phyloP scores from a whole-genome alignment of 2,329 filamentous ascomycete species.

The Verticillium tricorpus region DNA sequence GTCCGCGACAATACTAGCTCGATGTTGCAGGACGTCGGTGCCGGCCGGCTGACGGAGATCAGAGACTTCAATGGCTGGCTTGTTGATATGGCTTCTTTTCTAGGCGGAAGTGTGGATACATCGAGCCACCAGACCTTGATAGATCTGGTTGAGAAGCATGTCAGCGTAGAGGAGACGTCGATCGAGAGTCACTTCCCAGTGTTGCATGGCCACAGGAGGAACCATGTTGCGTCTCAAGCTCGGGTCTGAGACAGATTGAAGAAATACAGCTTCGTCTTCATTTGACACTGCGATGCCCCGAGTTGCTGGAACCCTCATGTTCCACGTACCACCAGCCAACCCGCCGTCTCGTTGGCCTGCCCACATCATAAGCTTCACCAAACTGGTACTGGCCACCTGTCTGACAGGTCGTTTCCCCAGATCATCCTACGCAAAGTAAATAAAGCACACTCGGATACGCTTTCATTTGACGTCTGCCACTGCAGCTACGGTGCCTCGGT shows the following conservation, averaged over 20 bases:
- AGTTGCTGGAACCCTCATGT: no score
- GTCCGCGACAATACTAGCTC: constrained; percentile 53
- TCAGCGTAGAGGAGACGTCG: constrained; percentile 26
- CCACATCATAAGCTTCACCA: not conserved
- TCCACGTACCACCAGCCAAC: not conserved
- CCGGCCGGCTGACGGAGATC: constrained; percentile 50
- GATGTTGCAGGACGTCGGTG: constrained; percentile 56
- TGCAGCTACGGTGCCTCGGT: no score
- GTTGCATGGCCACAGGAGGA: not conserved
- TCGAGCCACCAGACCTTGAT: constrained; percentile 36
- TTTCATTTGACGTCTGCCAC: no score
- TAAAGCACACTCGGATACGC: no score
- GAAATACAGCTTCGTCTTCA: no score
- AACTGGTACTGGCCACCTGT: no score
- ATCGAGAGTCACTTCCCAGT: constrained; percentile 22
- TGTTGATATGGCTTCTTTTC: constrained; percentile 37
- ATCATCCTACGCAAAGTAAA: no score
- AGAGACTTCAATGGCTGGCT: constrained; percentile 58
- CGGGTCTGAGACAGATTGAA: not conserved
- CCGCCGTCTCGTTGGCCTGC: not conserved
- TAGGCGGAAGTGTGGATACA: constrained; percentile 28
- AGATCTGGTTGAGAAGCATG: constrained; percentile 33
- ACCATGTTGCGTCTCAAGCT: not conserved
- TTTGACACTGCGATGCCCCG: no score
- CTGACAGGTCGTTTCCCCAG: no score